Evolutionary conservation across 2,329 filamentous ascomycete species (phyloP).

Genomic region (Microsporum canis): DNA sequence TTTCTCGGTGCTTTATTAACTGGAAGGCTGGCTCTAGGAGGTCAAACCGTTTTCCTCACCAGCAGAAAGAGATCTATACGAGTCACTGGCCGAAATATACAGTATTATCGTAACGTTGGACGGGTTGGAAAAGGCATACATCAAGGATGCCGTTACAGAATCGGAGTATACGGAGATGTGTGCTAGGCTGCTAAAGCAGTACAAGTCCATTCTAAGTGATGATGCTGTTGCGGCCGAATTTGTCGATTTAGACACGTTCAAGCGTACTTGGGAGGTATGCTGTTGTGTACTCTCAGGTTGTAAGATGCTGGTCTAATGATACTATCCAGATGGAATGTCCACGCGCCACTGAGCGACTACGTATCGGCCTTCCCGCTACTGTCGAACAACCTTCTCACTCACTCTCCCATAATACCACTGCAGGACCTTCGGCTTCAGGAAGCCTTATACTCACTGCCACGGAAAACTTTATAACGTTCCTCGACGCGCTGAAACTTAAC

Average conservation of each 20-base stretch:
- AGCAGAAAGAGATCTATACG: slow-evolving; percentile 83
- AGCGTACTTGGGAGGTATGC: slow-evolving; percentile 78
- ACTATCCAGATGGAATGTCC: slow-evolving; percentile 71
- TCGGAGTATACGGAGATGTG: slow-evolving; percentile 93
- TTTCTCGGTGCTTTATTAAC: slow-evolving; percentile 7
- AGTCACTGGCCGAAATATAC: slow-evolving; percentile 93
- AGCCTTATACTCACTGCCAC: slow-evolving; percentile 77
- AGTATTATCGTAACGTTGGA: slow-evolving; percentile 95
- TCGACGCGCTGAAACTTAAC: slow-evolving; percentile 86
- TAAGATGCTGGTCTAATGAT: not conserved
- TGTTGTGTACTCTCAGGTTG: not conserved
- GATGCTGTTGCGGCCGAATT: slow-evolving; percentile 85
- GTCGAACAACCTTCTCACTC: slow-evolving; percentile 48
- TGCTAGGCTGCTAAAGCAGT: slow-evolving; percentile 85
- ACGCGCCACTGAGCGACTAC: slow-evolving; percentile 80
- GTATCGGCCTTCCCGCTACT: slow-evolving; percentile 85
- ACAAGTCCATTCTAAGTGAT: slow-evolving; percentile 85
- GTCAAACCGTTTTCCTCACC: slow-evolving; percentile 81
- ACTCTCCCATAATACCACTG: slow-evolving; percentile 26
- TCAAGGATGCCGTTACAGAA: slow-evolving; percentile 89
- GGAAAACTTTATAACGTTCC: slow-evolving; percentile 96
- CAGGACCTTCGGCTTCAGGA: slow-evolving; percentile 36
- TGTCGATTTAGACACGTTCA: slow-evolving; percentile 80
- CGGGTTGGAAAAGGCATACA: slow-evolving; percentile 88
- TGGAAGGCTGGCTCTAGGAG: slow-evolving; percentile 47